Evolutionary conservation across 495 filamentous ascomycete genomes (phyloP).

Genomic region (Hypoxylon perforatum): DNA sequence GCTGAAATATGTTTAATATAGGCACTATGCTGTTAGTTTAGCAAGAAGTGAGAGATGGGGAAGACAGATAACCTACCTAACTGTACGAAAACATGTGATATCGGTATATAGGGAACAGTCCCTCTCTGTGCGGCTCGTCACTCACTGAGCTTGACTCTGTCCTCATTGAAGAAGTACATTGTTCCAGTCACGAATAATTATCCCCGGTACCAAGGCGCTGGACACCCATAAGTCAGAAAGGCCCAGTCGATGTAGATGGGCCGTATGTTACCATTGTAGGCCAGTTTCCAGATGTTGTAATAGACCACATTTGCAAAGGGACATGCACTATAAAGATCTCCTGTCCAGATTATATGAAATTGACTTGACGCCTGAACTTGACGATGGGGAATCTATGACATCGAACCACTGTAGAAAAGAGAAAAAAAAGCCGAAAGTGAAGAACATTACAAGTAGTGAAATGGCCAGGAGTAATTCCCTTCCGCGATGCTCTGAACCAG

Average conservation of each 20-base stretch:
- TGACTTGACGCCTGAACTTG: slow-evolving; percentile 47
- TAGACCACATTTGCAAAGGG: neutral
- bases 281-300: neutral
- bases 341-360: slow-evolving; percentile 36
- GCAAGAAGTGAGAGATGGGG: too few species aligned
- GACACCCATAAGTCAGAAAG: neutral
- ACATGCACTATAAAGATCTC: slow-evolving; percentile 26
- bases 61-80: too few species aligned
- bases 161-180: too few species aligned
- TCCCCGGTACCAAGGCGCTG: neutral
- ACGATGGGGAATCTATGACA: slow-evolving; percentile 51
- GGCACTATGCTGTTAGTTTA: too few species aligned
- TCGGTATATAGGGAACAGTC: too few species aligned
- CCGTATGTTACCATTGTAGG: neutral
- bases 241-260: too few species aligned
- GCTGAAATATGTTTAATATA: too few species aligned
- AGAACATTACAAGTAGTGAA: slow-evolving; percentile 53
- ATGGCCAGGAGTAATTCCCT: slow-evolving; percentile 47
- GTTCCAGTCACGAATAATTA: too few species aligned
- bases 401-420: slow-evolving; percentile 43
- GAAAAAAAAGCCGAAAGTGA: slow-evolving; percentile 42
- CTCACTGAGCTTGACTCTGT: too few species aligned
- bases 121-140: too few species aligned
- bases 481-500: slow-evolving; percentile 39
- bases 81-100: too few species aligned